Percentiles rank a stretch among this genome's conserved stretches.
phyloP scores from a whole-genome alignment of 495 filamentous ascomycete genomes.

The Penicillium bovifimosum region DNA sequence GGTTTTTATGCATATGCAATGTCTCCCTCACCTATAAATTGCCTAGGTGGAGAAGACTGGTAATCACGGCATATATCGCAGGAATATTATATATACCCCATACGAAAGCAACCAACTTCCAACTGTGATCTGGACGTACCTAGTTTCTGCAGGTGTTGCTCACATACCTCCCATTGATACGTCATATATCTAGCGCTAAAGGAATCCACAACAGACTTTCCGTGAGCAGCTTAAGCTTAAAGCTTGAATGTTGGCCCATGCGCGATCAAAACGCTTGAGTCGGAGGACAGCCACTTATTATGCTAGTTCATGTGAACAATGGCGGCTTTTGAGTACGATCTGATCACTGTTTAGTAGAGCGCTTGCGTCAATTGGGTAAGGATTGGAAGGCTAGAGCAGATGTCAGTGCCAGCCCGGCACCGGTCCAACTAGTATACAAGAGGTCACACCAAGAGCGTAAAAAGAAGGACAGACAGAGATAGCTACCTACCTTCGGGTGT shows the following conservation, averaged over 20 bases:
- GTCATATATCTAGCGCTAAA: slow-evolving; percentile 5
- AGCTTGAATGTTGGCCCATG: slow-evolving; percentile 8
- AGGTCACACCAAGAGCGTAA: no score
- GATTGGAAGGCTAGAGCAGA: background rate
- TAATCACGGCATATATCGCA: no score
- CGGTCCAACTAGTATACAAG: background rate
- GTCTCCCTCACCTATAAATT: no score
- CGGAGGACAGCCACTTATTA: slow-evolving; percentile 1
- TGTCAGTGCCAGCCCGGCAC: background rate
- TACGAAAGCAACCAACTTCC: no score
- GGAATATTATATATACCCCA: no score
- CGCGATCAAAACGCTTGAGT: slow-evolving; percentile 6
- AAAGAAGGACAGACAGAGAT: no score
- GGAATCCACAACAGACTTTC: slow-evolving; percentile 14
- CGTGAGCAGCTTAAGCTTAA: slow-evolving; percentile 22
- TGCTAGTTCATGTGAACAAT: background rate
- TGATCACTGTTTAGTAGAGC: background rate
- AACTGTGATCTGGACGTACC: background rate
- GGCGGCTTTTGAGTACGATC: background rate
- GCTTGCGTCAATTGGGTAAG: slow-evolving; percentile 4
- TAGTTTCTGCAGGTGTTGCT: no score
- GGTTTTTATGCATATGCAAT: no score
- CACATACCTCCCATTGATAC: background rate
- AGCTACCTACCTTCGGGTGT: no score
- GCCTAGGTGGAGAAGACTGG: no score